These are phyloP conservation scores for Pyrus hybrid DNA, from an alignment of 331 rosid genomes.

Conservation along the genomic window DNA sequence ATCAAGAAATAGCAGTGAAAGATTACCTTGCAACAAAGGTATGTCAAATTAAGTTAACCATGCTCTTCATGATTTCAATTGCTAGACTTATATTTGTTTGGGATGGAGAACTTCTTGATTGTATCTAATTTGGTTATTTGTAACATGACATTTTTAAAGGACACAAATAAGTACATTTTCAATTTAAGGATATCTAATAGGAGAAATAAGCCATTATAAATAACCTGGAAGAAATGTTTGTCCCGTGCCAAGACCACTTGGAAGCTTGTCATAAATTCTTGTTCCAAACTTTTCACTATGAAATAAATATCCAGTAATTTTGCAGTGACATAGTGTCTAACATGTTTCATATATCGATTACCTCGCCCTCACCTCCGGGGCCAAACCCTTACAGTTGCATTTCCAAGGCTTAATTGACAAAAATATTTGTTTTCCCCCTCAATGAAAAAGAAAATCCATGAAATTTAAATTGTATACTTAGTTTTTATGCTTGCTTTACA, in stretches of 20 bases:
- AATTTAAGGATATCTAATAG: background rate
- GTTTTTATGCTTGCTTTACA: background rate
- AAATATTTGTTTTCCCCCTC: background rate
- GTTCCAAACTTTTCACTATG: background rate
- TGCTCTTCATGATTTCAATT: background rate
- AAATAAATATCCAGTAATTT: background rate
- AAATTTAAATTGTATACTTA: background rate
- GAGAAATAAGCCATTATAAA: background rate
- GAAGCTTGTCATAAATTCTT: background rate
- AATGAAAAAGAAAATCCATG: background rate
- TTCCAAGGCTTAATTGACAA: background rate
- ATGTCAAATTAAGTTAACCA: background rate
- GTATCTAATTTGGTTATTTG: background rate
- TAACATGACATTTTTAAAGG: background rate
- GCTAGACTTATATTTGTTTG: background rate
- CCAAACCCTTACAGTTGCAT: background rate
- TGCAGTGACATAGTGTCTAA: background rate
- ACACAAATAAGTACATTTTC: background rate
- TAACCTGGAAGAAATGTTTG: background rate
- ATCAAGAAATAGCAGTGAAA: slow-evolving; percentile 83
- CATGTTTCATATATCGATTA: background rate
- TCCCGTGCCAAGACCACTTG: background rate
- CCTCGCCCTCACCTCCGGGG: background rate
- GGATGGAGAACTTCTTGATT: background rate
- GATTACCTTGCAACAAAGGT: slow-evolving; percentile 85